These are phyloP conservation scores for Spongispora temasekensis DNA, from an alignment of 1,284 basidiomycete genomes.

Conservation along the genomic window DNA sequence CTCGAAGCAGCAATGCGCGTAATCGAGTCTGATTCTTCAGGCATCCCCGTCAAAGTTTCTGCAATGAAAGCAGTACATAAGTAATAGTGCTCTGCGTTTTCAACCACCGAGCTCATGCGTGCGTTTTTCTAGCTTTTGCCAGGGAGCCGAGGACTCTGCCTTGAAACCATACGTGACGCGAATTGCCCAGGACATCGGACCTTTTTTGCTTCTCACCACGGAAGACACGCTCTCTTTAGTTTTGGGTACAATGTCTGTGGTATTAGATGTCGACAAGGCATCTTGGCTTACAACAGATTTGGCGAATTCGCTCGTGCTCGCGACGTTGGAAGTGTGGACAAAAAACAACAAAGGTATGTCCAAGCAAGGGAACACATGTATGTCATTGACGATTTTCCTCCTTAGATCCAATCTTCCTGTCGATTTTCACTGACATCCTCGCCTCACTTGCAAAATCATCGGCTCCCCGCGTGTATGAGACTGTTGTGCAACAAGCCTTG, in stretches of 20 bases:
- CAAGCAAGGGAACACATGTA: not conserved
- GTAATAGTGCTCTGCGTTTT: slow-evolving; percentile 45
- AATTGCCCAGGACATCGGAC: slow-evolving; percentile 83
- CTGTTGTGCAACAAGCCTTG: slow-evolving; percentile 71
- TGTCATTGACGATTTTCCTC: slow-evolving; percentile 7
- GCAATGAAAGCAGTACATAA: slow-evolving; percentile 92
- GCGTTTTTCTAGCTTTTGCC: slow-evolving; percentile 59
- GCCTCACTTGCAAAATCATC: slow-evolving; percentile 66
- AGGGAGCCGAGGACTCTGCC: slow-evolving; percentile 54
- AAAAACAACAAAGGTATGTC: slow-evolving; percentile 77
- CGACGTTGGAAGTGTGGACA: slow-evolving; percentile 78
- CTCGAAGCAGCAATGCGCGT: slow-evolving; percentile 84
- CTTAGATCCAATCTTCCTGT: slow-evolving; percentile 86
- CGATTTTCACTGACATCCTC: slow-evolving; percentile 84
- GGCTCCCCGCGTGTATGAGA: slow-evolving; percentile 62
- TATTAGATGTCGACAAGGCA: slow-evolving; percentile 74
- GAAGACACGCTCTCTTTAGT: slow-evolving; percentile 92
- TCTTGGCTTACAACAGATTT: slow-evolving; percentile 68
- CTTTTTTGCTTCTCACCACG: slow-evolving; percentile 77
- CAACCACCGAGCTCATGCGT: slow-evolving; percentile 7
- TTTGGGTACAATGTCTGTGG: slow-evolving; percentile 80
- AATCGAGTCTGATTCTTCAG: slow-evolving; percentile 71
- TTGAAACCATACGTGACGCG: slow-evolving; percentile 68
- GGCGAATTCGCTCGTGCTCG: slow-evolving; percentile 63
- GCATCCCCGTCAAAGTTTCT: slow-evolving; percentile 88